Percentiles rank a stretch among this genome's conserved stretches.
phyloP scores from a whole-genome alignment of 495 filamentous ascomycete genomes.

The Penicillium pulvis region DNA sequence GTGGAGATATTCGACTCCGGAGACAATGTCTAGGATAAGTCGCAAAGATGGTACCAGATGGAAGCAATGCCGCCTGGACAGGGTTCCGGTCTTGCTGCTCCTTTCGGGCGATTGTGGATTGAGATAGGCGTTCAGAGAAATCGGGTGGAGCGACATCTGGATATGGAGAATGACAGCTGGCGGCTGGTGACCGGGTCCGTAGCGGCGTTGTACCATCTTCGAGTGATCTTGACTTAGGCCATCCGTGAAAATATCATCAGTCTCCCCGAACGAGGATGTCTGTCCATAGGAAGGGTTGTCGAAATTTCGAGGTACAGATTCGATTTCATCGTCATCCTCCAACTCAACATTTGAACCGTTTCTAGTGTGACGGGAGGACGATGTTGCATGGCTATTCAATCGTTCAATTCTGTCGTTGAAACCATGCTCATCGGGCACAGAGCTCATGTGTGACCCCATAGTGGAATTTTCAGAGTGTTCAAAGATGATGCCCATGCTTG shows the following conservation, averaged over 20 bases:
- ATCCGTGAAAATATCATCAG: slow-evolving; percentile 55
- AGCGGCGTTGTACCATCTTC: slow-evolving; percentile 35
- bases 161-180: slow-evolving; percentile 53
- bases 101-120: slow-evolving; percentile 32
- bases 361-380: slow-evolving; percentile 33
- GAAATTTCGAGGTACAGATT: slow-evolving; percentile 45
- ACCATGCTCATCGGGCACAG: slow-evolving; percentile 28
- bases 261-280: slow-evolving; percentile 36
- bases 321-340: slow-evolving; percentile 42
- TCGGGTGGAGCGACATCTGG: slow-evolving; percentile 56
- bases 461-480: slow-evolving; percentile 34
- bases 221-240: slow-evolving; percentile 46
- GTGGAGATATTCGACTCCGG: slow-evolving; percentile 64
- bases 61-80: slow-evolving; percentile 49
- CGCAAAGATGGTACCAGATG: slow-evolving; percentile 47
- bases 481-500: slow-evolving; percentile 48
- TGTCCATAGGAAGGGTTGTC: slow-evolving; percentile 31
- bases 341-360: slow-evolving; percentile 34
- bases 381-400: slow-evolving; percentile 28
- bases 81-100: slow-evolving; percentile 5
- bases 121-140: slow-evolving; percentile 50
- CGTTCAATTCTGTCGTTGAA: slow-evolving; percentile 23
- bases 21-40: slow-evolving; percentile 46
- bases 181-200: slow-evolving; percentile 28
- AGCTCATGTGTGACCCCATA: slow-evolving; percentile 16